phyloP scores from a whole-genome alignment of 2,329 filamentous ascomycete genomes.

The Hypoxylon sp. region DNA sequence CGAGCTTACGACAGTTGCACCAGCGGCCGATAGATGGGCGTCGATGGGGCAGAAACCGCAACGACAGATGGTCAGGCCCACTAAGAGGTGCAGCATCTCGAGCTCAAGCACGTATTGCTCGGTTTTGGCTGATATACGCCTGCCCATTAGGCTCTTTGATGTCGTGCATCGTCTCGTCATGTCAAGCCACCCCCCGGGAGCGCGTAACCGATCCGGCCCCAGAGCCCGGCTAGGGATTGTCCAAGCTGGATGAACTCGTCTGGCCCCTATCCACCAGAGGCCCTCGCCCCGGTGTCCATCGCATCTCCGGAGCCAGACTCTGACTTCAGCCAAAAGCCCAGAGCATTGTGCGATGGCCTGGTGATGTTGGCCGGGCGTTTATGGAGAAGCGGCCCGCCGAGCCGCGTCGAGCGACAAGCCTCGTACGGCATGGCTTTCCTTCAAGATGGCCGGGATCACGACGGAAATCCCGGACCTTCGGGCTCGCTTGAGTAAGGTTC shows the following conservation, averaged over 20 bases:
- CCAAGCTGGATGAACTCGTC: conserved; percentile 7
- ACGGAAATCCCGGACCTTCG: conserved; percentile 26
- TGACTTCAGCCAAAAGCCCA: conserved; percentile 35
- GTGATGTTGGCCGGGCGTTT: conserved; percentile 24
- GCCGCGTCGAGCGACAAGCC: conserved; percentile 18
- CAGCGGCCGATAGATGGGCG: conserved; percentile 6
- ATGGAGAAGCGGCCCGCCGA: conserved; percentile 33
- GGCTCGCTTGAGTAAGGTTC: conserved; percentile 11
- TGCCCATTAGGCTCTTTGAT: conserved; percentile 38
- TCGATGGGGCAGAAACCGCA: conserved; percentile 25
- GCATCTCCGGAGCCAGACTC: conserved; percentile 12
- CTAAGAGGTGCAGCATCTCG: conserved; percentile 26
- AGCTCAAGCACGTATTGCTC: conserved; percentile 24
- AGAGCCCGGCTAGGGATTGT: conserved; percentile 16
- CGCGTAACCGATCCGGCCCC: conserved; percentile 17
- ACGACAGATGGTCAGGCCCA: conserved; percentile 22
- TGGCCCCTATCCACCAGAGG: conserved; percentile 10
- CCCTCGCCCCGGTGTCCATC: conserved; percentile 13
- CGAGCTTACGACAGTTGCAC: no score
- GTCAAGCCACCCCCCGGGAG: conserved; percentile 16
- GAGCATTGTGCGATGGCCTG: conserved; percentile 19
- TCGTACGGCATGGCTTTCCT: conserved; percentile 8
- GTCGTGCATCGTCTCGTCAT: conserved; percentile 25
- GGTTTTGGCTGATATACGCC: conserved; percentile 36
- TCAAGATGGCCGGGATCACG: conserved; percentile 17